Conservation (phyloP, 805 yeast genomes). For the Pichia scutulata region DNA sequence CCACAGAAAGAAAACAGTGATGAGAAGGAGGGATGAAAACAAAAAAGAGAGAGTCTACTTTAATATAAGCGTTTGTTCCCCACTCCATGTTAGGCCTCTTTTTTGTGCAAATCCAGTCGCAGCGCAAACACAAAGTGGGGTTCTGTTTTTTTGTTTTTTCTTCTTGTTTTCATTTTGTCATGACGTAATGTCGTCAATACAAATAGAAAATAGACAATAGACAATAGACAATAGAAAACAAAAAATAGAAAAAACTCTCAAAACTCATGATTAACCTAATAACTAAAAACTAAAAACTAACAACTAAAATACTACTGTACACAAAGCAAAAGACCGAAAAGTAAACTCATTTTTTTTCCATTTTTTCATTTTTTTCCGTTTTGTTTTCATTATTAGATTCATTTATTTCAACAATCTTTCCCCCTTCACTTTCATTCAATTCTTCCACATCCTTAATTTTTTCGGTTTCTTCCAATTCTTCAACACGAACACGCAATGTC, state of each 20-base stretch:
- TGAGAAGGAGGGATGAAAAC: neutral
- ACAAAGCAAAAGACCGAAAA: too few relatives aligned
- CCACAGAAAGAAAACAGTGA: too few relatives aligned
- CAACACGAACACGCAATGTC: neutral
- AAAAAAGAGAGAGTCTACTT: neutral
- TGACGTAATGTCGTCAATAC: neutral
- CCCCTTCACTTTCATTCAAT: neutral
- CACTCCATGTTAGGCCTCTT: neutral
- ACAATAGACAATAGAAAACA: too few relatives aligned
- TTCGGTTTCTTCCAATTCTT: neutral
- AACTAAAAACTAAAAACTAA: too few relatives aligned
- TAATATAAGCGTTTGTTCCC: neutral
- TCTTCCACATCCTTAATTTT: neutral
- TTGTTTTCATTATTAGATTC: neutral
- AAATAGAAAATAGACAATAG: too few relatives aligned
- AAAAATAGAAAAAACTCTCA: too few relatives aligned
- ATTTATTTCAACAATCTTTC: neutral
- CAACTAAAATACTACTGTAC: too few relatives aligned
- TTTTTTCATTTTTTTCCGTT: neutral
- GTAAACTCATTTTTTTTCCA: too few relatives aligned
- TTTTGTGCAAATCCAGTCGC: neutral
- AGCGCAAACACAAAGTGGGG: neutral
- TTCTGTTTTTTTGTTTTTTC: too few relatives aligned
- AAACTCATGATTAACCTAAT: too few relatives aligned
- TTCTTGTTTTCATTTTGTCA: too few relatives aligned